Conservation (phyloP, 1,139 yeast species). For the Diutina catenulata region DNA sequence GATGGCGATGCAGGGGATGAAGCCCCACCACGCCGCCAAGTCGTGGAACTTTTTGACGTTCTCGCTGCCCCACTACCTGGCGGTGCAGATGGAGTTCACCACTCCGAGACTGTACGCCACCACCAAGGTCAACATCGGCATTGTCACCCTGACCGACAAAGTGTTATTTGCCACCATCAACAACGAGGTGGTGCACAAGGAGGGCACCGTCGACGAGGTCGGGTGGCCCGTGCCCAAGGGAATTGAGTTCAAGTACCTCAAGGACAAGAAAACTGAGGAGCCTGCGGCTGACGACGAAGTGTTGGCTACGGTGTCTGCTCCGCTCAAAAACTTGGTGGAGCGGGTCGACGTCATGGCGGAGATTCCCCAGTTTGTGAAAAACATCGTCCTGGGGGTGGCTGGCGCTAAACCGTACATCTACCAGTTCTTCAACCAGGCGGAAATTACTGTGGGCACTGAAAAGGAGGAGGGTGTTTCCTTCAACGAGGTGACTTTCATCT, state of each 20-base stretch:
- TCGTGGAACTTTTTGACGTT: conserved; percentile 90
- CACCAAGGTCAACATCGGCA: conserved; percentile 72
- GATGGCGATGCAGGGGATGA: conserved; percentile 98
- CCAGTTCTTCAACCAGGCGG: conserved; percentile 62
- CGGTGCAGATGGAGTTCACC: conserved; percentile 87
- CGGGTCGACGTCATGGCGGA: conserved; percentile 97
- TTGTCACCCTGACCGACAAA: conserved; percentile 52
- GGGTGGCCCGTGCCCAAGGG: conserved; percentile 87
- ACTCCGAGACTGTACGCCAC: conserved; percentile 86
- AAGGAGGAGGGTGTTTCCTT: conserved; percentile 61
- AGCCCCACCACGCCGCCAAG: conserved; percentile 97
- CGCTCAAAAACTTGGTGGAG: conserved; percentile 53
- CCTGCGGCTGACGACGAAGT: conserved; percentile 18
- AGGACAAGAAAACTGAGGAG: conserved; percentile 6
- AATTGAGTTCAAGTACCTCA: conserved; percentile 41
- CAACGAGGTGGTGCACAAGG: conserved; percentile 53
- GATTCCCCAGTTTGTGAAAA: conserved; percentile 87
- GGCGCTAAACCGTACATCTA: conserved; percentile 94
- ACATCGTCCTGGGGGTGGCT: conserved; percentile 85
- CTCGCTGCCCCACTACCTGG: conserved; percentile 65
- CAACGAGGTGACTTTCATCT: conserved; percentile 75
- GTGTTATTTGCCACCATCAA: conserved; percentile 55
- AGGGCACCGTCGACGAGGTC: conserved; percentile 54
- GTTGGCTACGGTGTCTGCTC: conserved; percentile 38
- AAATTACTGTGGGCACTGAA: conserved; percentile 22